Base-by-base conservation (phyloP, 345 rosid species). In the Dovyalis caffra region DNA sequence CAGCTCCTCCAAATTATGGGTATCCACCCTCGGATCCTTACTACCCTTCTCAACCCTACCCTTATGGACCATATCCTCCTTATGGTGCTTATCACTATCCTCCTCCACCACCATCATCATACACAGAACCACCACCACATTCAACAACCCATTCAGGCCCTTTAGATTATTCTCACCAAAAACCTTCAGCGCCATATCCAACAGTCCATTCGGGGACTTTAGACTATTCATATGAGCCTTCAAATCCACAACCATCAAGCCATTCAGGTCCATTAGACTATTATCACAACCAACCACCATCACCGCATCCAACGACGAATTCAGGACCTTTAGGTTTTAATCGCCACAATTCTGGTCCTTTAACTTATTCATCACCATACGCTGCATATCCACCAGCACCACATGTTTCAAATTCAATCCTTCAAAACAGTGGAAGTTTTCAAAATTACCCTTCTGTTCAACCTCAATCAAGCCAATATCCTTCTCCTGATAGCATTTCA, bases 21-120 rank as follows among this genome's bases (percentile, higher is more conserved):
- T 87, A 89, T 69, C 87, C 92, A 34, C 87, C 92, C 40, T 76
- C 85, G 66, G 93, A 86, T 80, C 82, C 89, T 66, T 87, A 83
- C 57, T 79, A 77, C 28, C 77, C 76, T 38, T 60, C 83, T 8
- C 79, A 87, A 32, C 86, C 88, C 1, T 75, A 80, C 32, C 68
- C 78, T 8, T 66, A 72, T 33, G 15, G 37, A 26, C 68, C 74
- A 58, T 72, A 71, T 21, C 80, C 85, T 6, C 66, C 69, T 12
- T 65, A 72, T 2, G 53, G 25, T 66, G 71, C 64, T 32, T 66
- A 53, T 57, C 3, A 21, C 6, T 47, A 66, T 1, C 43, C 25
- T 7, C n/a, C n/a, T 15, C 47, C 47, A 14, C 65, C 77, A 3
- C 71, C 71, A 12, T 8, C 71, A 29, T 60, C 77, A 23, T 51